Conservation (phyloP, 495 filamentous ascomycete genomes). For the Echria macrotheca region DNA sequence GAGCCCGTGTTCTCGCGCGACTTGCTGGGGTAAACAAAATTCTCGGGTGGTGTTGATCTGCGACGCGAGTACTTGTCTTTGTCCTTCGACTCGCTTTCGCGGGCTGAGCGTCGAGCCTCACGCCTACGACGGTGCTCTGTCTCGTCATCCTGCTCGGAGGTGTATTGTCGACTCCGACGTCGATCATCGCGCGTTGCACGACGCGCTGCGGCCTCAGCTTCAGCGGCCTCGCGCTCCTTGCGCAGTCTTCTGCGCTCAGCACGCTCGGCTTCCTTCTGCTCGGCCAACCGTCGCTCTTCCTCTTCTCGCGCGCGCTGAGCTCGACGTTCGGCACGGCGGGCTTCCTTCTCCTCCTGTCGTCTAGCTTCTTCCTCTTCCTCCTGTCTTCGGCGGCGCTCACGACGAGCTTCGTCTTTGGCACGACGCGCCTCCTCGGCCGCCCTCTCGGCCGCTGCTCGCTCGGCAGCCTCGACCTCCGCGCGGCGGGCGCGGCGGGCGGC, state of each 20-base stretch:
- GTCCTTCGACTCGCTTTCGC: conserved; percentile 24
- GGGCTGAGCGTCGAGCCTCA: conserved; percentile 41
- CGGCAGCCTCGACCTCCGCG: conserved; percentile 44
- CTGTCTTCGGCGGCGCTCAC: conserved; percentile 37
- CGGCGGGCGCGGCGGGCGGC: conserved; percentile 45
- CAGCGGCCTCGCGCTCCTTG: conserved; percentile 35
- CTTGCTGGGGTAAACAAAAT: conserved; percentile 43
- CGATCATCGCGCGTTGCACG: conserved; percentile 36
- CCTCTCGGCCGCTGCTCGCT: conserved; percentile 39
- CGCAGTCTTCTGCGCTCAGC: conserved; percentile 41
- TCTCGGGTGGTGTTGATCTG: conserved; percentile 32
- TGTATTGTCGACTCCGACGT: conserved; percentile 18
- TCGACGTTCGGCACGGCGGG: conserved; percentile 46
- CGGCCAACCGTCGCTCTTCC: conserved; percentile 35
- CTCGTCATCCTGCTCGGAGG: conserved; percentile 31
- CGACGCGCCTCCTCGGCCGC: conserved; percentile 44
- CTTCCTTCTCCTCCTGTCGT: conserved; percentile 45
- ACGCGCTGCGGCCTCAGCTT: conserved; percentile 43
- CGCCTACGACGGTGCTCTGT: conserved; percentile 46
- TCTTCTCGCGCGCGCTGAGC: conserved; percentile 41
- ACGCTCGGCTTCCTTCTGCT: conserved; percentile 40
- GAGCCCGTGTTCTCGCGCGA: conserved; percentile 33
- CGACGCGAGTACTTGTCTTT: conserved; percentile 19
- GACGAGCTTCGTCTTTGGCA: conserved; percentile 41
- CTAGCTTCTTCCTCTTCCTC: conserved; percentile 45